phyloP scores from a whole-genome alignment of 441 rosid species.

The Flueggea neowawraea region DNA sequence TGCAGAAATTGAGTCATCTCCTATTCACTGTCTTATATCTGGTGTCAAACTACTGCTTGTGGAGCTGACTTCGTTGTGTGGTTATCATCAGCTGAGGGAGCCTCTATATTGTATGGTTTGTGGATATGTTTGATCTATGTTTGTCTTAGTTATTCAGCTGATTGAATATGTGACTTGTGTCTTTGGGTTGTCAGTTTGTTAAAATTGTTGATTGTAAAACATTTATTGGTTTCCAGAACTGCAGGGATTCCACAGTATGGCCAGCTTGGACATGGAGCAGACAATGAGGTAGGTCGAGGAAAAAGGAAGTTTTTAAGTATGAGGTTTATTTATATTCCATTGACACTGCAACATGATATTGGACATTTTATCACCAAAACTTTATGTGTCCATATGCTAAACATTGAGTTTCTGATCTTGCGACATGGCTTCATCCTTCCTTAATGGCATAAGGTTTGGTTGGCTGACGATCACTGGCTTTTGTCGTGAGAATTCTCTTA shows the following conservation, averaged over 20 bases:
- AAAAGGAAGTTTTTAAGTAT: neutral
- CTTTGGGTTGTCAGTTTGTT: constrained; percentile 4
- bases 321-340: neutral
- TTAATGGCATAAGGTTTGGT: neutral
- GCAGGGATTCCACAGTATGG: constrained; percentile 42
- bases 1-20: constrained; percentile 72
- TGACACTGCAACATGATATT: neutral
- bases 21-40: constrained; percentile 75
- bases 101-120: constrained; percentile 90
- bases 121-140: constrained; percentile 24
- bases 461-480: neutral
- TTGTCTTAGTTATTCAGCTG: constrained; percentile 8
- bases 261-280: constrained; percentile 20
- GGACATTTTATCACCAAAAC: too few species aligned
- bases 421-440: too few species aligned
- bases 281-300: constrained; percentile 14
- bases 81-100: constrained; percentile 87
- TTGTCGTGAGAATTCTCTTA: neutral
- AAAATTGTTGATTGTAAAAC: constrained; percentile 17
- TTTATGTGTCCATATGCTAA: too few species aligned
- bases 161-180: neutral
- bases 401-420: too few species aligned
- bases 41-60: constrained; percentile 67
- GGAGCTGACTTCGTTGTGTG: constrained; percentile 96
- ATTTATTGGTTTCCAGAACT: constrained; percentile 53